Evolutionary conservation across 441 rosid genomes (phyloP), one percentile per base, ranked within the genome.

Genomic region (Theobroma grandiflorum): DNA sequence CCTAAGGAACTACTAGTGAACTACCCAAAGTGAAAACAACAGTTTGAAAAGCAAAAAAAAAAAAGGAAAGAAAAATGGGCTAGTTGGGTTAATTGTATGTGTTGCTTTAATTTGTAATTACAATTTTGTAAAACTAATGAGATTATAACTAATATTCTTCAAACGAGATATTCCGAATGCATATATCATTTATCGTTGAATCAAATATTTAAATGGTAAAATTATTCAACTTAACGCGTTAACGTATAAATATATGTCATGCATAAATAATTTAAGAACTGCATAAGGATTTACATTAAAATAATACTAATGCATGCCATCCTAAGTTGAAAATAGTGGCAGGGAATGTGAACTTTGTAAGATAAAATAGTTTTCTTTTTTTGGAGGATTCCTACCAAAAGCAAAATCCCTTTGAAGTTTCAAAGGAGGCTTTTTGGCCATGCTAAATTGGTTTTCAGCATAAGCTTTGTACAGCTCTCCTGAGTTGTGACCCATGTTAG

Each of bases 401-500:
- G 22, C 45, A 16, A 37, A 61, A 64, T 16, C 38, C 20, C 3
- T 16, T 64, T 33, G 18, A 62, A 62, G 59, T 31, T 58, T 40
- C 22, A 52, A 45, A 43, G 38, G 76, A 65, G 16, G 50, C 31
- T 8, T n/a, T 18, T 15, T 16, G 42, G 62, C 42, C 62, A n/a
- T 20, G 7, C 42, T n/a, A 22, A 40, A 64, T 50, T 18, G 40
- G 31, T 26, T 26, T 57, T 35, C 69, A 77, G 6, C 26, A 37
- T 22, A 49, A 18, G 61, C 22, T 5, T 76, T 20, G 59, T 52
- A 67, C 76, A 58, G 75, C 84, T 57, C 58, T 31, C 4, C 43
- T 81, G 77, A 78, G 84, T 72, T 78, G 78, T 18, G 75, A 37
- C 78, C 69, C 74, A 64, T 53, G 75, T 72, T 77, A 72, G 78